Evolutionary conservation across 2,329 filamentous ascomycete genomes (phyloP).

Genomic region (Ophiostoma montium): DNA sequence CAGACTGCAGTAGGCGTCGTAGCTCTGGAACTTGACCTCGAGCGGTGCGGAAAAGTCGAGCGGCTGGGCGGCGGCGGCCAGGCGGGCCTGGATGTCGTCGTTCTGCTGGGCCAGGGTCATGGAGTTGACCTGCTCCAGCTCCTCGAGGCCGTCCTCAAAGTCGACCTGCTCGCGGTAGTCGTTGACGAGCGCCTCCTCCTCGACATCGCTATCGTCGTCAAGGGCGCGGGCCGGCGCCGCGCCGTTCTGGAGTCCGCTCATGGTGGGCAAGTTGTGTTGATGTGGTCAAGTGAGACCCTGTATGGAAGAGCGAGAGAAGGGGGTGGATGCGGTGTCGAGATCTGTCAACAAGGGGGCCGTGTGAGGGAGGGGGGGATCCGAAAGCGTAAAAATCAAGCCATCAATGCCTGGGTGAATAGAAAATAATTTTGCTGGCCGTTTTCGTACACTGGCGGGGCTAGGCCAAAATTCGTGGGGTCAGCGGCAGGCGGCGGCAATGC

Average conservation of each 20-base stretch:
- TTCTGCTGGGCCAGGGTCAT: slow-evolving; percentile 57
- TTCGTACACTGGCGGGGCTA: slow-evolving; percentile 7
- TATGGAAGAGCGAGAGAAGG: background rate
- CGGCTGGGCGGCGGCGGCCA: slow-evolving; percentile 83
- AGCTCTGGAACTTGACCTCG: slow-evolving; percentile 95
- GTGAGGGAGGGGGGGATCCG: background rate
- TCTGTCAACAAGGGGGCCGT: background rate
- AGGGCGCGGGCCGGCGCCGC: slow-evolving; percentile 44
- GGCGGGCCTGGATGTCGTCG: slow-evolving; percentile 86
- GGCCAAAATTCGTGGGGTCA: slow-evolving; percentile 8
- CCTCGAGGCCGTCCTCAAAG: slow-evolving; percentile 58
- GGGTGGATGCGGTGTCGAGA: slow-evolving; percentile 2
- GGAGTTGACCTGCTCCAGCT: slow-evolving; percentile 61
- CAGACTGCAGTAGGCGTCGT: slow-evolving; percentile 97
- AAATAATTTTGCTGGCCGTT: slow-evolving; percentile 10
- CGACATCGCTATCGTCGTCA: slow-evolving; percentile 80
- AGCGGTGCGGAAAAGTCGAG: slow-evolving; percentile 92
- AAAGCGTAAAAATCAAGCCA: too few species aligned
- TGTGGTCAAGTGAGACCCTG: too few species aligned
- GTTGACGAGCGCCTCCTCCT: slow-evolving; percentile 90
- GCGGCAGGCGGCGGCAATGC: too few species aligned
- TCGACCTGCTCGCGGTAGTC: slow-evolving; percentile 95
- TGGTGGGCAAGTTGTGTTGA: slow-evolving; percentile 18
- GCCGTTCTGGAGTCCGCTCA: slow-evolving; percentile 51
- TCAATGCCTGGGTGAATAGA: background rate